These are phyloP conservation scores for Sisymbrium altissimum DNA, from an alignment of 345 rosid species.

Conservation along the genomic window DNA sequence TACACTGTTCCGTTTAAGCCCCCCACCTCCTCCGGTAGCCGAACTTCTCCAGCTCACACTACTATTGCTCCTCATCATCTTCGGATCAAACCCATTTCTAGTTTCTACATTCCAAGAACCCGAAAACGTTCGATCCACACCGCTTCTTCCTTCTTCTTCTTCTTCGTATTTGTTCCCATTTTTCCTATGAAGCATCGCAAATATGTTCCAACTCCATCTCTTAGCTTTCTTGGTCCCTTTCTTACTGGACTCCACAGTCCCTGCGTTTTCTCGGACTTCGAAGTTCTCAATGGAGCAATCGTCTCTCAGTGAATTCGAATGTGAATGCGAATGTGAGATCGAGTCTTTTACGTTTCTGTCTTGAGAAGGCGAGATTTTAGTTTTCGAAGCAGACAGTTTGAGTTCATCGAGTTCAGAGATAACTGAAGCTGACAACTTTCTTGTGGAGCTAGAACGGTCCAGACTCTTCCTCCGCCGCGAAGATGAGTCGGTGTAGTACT, in stretches of 20 bases:
- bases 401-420: constrained; percentile 78
- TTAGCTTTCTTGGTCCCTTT: constrained; percentile 62
- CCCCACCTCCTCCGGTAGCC: constrained; percentile 42
- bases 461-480: constrained; percentile 84
- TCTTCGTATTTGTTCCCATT: constrained; percentile 65
- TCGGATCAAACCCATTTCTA: constrained; percentile 63
- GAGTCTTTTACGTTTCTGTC: constrained; percentile 1
- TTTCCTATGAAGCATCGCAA: constrained; percentile 69
- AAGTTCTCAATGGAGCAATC: constrained; percentile 67
- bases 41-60: constrained; percentile 96
- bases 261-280: constrained; percentile 50
- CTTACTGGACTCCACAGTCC: constrained; percentile 37
- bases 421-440: constrained; percentile 76
- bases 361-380: constrained; percentile 55
- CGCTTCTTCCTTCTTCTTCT: constrained; percentile 35
- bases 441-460: constrained; percentile 70
- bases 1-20: constrained; percentile 39
- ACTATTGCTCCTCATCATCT: constrained; percentile 83
- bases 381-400: constrained; percentile 52
- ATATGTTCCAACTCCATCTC: constrained; percentile 90
- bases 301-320: constrained; percentile 65
- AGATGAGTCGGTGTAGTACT: constrained; percentile 79
- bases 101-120: constrained; percentile 83
- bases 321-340: constrained; percentile 5
- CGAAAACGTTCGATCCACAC: constrained; percentile 69